Evolutionary conservation across 2,329 filamentous ascomycete genomes (phyloP).

Genomic region (Penicillium fuscoglaucum): DNA sequence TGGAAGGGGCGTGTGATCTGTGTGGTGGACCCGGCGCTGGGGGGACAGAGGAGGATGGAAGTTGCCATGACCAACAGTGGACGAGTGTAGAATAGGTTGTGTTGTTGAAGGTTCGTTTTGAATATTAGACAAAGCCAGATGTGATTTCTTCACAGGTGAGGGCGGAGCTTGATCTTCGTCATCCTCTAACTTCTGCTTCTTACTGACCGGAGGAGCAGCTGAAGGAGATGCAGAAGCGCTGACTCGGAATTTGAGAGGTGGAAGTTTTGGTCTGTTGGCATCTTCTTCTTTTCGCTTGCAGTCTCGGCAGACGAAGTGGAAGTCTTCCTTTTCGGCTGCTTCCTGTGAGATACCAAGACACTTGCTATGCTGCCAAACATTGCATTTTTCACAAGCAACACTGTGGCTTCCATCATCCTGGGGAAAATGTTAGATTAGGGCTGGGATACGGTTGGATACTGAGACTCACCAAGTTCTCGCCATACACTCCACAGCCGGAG

Average conservation of each 20-base stretch:
- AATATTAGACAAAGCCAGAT: conserved; percentile 16
- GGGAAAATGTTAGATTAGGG: conserved; percentile 22
- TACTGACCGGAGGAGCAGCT: conserved; percentile 21
- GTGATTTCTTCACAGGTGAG: conserved; percentile 31
- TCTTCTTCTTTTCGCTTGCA: conserved; percentile 71
- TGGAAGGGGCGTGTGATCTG: conserved; percentile 17
- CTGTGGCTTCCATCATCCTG: conserved; percentile 90
- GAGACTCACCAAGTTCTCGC: conserved; percentile 67
- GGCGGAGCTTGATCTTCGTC: conserved; percentile 17
- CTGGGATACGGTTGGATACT: not conserved
- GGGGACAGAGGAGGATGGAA: conserved; percentile 30
- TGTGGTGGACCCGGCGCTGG: conserved; percentile 32
- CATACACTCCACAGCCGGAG: conserved; percentile 79
- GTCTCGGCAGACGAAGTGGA: conserved; percentile 78
- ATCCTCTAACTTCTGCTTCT: conserved; percentile 24
- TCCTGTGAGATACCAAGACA: conserved; percentile 78
- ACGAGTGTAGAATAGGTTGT: conserved; percentile 17
- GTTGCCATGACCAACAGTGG: conserved; percentile 12
- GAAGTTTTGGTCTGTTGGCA: conserved; percentile 61
- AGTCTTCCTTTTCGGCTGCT: conserved; percentile 80
- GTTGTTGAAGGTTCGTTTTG: conserved; percentile 27
- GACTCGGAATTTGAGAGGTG: conserved; percentile 59
- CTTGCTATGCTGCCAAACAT: conserved; percentile 94
- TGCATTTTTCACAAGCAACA: conserved; percentile 90
- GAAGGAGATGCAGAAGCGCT: conserved; percentile 52